A percentile compares a stretch with the other conserved stretches of the same genome.
These are phyloP conservation scores for Stagonosporopsis tanaceti DNA, from an alignment of 2,329 filamentous ascomycete species.

Conservation along the genomic window DNA sequence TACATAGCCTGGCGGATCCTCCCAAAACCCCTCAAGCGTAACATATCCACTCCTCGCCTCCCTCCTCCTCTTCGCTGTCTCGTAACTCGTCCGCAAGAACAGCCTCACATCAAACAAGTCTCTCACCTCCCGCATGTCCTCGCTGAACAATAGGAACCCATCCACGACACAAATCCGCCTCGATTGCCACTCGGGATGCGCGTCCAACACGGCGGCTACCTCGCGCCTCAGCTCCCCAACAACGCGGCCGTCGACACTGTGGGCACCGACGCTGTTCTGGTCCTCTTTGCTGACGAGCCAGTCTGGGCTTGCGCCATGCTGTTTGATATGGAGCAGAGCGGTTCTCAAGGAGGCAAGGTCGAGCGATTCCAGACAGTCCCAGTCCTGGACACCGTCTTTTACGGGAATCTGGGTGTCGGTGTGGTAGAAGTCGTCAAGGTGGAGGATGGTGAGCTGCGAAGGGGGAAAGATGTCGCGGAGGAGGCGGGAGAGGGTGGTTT, in stretches of 20 bases:
- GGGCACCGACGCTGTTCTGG: constrained; percentile 60
- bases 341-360: constrained; percentile 72
- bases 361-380: constrained; percentile 87
- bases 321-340: constrained; percentile 74
- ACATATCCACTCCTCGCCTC: constrained; percentile 78
- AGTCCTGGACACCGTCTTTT: constrained; percentile 72
- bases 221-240: constrained; percentile 49
- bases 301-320: constrained; percentile 67
- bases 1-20: constrained; percentile 92
- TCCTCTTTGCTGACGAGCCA: constrained; percentile 64
- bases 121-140: constrained; percentile 60
- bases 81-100: constrained; percentile 74
- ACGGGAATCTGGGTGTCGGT: constrained; percentile 73
- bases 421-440: constrained; percentile 96
- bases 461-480: constrained; percentile 80
- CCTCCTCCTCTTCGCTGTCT: constrained; percentile 69
- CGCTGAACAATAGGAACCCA: constrained; percentile 85
- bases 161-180: constrained; percentile 72
- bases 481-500: constrained; percentile 89
- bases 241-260: constrained; percentile 38
- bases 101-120: constrained; percentile 75
- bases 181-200: constrained; percentile 25
- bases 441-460: constrained; percentile 74
- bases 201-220: constrained; percentile 23
- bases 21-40: constrained; percentile 87